Base-by-base conservation (phyloP, 1,139 yeast genomes). In the Suhomyces choctaworum region DNA sequence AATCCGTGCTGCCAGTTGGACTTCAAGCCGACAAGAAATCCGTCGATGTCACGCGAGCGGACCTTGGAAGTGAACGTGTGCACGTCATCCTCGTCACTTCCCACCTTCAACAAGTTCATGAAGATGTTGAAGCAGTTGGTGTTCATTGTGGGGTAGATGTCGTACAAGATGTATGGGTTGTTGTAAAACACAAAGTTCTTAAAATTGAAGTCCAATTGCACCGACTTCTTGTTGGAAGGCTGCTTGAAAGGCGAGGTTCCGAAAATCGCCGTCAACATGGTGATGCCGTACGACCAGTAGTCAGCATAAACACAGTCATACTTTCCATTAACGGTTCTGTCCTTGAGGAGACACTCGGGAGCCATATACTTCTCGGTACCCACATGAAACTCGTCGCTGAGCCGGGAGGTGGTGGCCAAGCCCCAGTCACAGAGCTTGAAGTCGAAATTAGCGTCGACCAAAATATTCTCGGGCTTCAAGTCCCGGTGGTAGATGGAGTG, bases 311-410 rank as follows among this genome's bases (percentile, higher is more conserved):
- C 54, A 28, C 64, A 53, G 38, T 66, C 71, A 41, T 66, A 64
- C n/a, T 49, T 42, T 22, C 50, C 48, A 21, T 51, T 52, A 16
- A 46, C 47, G 19, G 48, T 39, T 15, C 46, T 46, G 15, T 49
- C 50, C 16, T 32, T 37, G 21, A 44, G 32, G 31, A 56, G 61
- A 41, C 60, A 65, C 46, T 76, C 81, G 1, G 81, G 81, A 0
- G 81, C 77, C 79, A 76, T 74, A 48, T 74, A 76, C 50, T 73
- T 73, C 45, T 75, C 80, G 6, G 80, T 73, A 25, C 81, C 81
- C 27, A 76, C 76, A 45, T 70, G 66, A 49, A 70, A 73, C 40
- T 74, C 78, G 25, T 53, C 46, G 43, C 62, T 68, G 31, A 52
- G 49, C 28, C 64, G 45, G 13, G 46, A 45, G 32, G 56, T 55